Evolutionary conservation across 768 basidiomycete species (phyloP).

Genomic region (Suillus bovinus): DNA sequence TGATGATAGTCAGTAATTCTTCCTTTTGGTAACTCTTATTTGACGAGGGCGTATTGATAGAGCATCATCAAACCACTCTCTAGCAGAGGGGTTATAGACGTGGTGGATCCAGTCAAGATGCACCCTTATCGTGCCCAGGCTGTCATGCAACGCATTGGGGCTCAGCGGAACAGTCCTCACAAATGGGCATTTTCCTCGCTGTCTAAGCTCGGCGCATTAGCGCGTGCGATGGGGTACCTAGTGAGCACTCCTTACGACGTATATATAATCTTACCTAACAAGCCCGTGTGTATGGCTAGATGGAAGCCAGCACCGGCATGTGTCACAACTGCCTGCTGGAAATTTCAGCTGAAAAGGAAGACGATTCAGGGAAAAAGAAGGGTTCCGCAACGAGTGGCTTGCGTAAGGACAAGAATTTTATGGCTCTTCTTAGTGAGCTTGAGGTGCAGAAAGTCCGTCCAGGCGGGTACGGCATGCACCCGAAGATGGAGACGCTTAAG

Average conservation of each 20-base stretch:
- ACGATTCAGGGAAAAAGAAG: constrained; percentile 39
- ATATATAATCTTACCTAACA: not conserved
- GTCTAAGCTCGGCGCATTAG: constrained; percentile 56
- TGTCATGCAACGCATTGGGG: constrained; percentile 38
- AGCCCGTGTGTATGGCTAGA: constrained; percentile 39
- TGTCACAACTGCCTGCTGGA: constrained; percentile 68
- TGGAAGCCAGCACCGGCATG: constrained; percentile 81
- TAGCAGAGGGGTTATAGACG: constrained; percentile 44
- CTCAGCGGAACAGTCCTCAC: constrained; percentile 36
- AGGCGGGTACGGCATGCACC: constrained; percentile 66
- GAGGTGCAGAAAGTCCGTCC: constrained; percentile 49
- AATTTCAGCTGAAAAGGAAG: constrained; percentile 42
- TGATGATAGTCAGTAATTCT: constrained; percentile 67
- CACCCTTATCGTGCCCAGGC: constrained; percentile 64
- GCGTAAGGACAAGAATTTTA: constrained; percentile 57
- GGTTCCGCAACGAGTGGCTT: constrained; percentile 39
- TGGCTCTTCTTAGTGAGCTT: constrained; percentile 66
- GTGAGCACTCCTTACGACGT: constrained; percentile 42
- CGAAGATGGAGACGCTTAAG: constrained; percentile 88
- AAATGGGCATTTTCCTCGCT: constrained; percentile 54
- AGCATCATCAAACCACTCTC: constrained; percentile 38
- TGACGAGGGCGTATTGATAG: constrained; percentile 18
- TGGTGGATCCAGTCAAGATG: constrained; percentile 58
- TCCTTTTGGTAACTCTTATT: constrained; percentile 4
- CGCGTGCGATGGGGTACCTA: constrained; percentile 86